Conservation (phyloP, 2,329 filamentous ascomycete species). For the Aschersonia sp. region DNA sequence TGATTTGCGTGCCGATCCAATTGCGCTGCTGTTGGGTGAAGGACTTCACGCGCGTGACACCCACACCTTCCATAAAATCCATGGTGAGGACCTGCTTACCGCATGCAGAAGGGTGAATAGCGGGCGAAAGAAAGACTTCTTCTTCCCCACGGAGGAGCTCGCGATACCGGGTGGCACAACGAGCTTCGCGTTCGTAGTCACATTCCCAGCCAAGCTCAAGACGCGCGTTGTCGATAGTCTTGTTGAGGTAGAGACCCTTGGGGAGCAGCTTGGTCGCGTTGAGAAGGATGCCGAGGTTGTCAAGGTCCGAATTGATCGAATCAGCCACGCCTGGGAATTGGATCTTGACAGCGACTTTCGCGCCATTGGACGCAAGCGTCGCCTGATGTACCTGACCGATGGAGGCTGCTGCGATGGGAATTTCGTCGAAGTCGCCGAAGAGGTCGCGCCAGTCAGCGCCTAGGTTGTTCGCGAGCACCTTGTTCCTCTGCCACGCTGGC, state of each 20-base stretch:
- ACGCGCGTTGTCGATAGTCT: slow-evolving; percentile 91
- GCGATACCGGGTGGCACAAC: slow-evolving; percentile 63
- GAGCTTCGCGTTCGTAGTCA: slow-evolving; percentile 81
- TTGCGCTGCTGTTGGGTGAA: slow-evolving; percentile 77
- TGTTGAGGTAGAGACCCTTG: slow-evolving; percentile 85
- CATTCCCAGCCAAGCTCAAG: slow-evolving; percentile 93
- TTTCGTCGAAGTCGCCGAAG: slow-evolving; percentile 75
- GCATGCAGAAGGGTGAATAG: slow-evolving; percentile 63
- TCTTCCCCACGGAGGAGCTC: slow-evolving; percentile 53
- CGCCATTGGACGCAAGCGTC: slow-evolving; percentile 57
- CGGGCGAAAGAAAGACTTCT: slow-evolving; percentile 65
- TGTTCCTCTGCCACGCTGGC: slow-evolving; percentile 83
- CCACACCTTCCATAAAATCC: slow-evolving; percentile 76
- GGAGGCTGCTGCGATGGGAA: slow-evolving; percentile 85
- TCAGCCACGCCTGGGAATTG: slow-evolving; percentile 94
- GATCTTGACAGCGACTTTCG: slow-evolving; percentile 83
- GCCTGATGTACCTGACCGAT: slow-evolving; percentile 94
- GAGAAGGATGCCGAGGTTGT: slow-evolving; percentile 80
- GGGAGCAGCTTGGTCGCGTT: slow-evolving; percentile 83
- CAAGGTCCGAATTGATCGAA: slow-evolving; percentile 92
- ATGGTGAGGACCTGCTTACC: slow-evolving; percentile 84
- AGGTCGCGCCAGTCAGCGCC: slow-evolving; percentile 74
- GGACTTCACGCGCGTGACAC: slow-evolving; percentile 64
- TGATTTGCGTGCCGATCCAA: slow-evolving; percentile 91
- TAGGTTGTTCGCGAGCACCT: slow-evolving; percentile 65